Evolutionary conservation across 164 flowering plant genomes (phyloP).

Genomic region (Tetrastigma voinierianum): DNA sequence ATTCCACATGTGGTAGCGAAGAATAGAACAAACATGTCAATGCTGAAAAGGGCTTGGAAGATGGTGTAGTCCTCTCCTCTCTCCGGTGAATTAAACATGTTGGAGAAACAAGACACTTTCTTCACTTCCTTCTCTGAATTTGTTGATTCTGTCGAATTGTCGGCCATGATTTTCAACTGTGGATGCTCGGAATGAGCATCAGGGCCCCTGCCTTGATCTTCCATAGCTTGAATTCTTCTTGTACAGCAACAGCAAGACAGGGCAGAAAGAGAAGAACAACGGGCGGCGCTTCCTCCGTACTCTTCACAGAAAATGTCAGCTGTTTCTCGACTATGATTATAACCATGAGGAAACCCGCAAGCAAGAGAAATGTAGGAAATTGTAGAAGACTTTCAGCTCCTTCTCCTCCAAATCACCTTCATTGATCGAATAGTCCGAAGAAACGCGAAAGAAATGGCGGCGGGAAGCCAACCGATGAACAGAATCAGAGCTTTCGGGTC

Average conservation of each 20-base stretch:
- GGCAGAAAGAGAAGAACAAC: constrained; percentile 30
- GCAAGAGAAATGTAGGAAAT: constrained; percentile 25
- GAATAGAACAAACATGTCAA: constrained; percentile 37
- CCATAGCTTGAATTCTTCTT: constrained; percentile 25
- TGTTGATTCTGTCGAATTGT: constrained; percentile 8
- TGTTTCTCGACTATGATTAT: constrained; percentile 19
- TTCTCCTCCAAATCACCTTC: constrained; percentile 22
- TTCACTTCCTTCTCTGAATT: background rate
- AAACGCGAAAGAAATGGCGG: constrained; percentile 23
- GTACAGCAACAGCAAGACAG: constrained; percentile 18
- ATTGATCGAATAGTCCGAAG: constrained; percentile 26
- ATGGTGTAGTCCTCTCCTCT: constrained; percentile 43
- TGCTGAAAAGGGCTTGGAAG: constrained; percentile 38
- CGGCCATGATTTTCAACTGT: constrained; percentile 11
- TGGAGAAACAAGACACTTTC: constrained; percentile 24
- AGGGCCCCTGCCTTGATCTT: constrained; percentile 1
- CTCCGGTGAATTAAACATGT: constrained; percentile 25
- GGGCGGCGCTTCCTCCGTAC: constrained; percentile 21
- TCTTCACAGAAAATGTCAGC: constrained; percentile 7
- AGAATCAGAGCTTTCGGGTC: constrained; percentile 25
- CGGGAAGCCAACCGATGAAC: constrained; percentile 37
- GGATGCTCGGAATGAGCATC: constrained; percentile 10
- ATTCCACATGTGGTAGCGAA: constrained; percentile 28
- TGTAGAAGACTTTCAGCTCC: constrained; percentile 32
- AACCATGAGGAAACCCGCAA: constrained; percentile 28